Evolutionary conservation across 78 protist species (phyloP), one percentile per base, ranked within the genome.

Genomic region (Emiliania huxleyi): DNA sequence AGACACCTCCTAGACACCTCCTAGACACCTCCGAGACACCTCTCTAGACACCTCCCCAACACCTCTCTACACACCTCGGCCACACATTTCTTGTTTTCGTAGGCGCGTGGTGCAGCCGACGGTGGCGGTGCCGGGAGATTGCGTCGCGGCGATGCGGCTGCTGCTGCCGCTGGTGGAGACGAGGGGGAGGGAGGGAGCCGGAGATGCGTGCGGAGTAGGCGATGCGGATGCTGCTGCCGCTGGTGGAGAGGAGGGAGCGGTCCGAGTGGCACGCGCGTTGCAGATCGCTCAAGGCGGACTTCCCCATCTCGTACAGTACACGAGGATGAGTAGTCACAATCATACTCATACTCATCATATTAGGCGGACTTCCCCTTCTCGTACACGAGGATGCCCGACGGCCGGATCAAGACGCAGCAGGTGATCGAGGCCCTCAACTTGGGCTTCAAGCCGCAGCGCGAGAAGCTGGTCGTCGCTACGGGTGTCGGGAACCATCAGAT

Each of bases 61-160:
- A n/a, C n/a, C n/a, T n/a, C n/a, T n/a, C n/a, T n/a, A n/a, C n/a
- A n/a, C n/a, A n/a, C n/a, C n/a, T n/a, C n/a, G n/a, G n/a, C n/a
- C n/a, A n/a, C n/a, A n/a, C n/a, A n/a, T n/a, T n/a, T n/a, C n/a
- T n/a, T n/a, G n/a, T n/a, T n/a, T n/a, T n/a, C n/a, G n/a, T n/a
- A n/a, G n/a, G n/a, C 94, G 93, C 43, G 92, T 95, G 46, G 38
- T 94, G 35, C 15, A 71, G 15, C 62, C 93, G 48, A 95, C 93
- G 25, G 79, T 91, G n/a, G 90, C 87, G 3, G 95, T 95, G 44
- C 12, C 33, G 94, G 96, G 96, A 1, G 96, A 95, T 85, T 93
- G 94, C 62, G 18, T 71, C 40, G 37, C 4, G 42, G 83, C 93
- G 43, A 43, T 95, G 37, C 37, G 33, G 45, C 11, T 45, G 49